Evolutionary conservation across 495 filamentous ascomycete genomes (phyloP), one percentile per base, ranked within the genome.

Genomic region (Aspergillus homomorphus): DNA sequence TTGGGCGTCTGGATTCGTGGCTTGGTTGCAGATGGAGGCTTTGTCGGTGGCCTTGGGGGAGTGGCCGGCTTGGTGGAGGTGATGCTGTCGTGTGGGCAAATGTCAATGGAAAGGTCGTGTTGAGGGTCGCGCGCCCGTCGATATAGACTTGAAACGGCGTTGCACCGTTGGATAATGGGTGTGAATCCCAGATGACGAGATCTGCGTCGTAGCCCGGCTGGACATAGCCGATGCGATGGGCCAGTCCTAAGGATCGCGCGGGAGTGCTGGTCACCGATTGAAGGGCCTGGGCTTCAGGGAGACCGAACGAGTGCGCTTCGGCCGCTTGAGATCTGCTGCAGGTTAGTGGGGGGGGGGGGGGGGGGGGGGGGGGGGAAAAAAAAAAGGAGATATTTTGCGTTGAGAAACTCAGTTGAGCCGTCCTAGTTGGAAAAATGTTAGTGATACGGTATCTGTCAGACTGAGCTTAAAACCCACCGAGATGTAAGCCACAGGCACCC

Each of bases 231-330:
- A 50, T 50, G 21, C 46, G 46, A 20, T 50, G 21, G 22, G 22
- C 15, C 46, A 50, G 6, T 2, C 19, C 46, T 22, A 50, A 22
- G 24, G 46, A 50, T 6, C 21, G 22, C 1, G 46, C 46, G 12
- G 46, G 46, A 15, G 26, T 18, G 21, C 46, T 50, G 3, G 46
- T 50, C 15, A 50, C 46, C 26, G 46, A 50, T 20, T 50, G 46
- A 15, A 50, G 46, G 6, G 46, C 46, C 24, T 14, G 21, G 18
- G 14, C 18, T n/a, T 50, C 46, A 1, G 46, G 22, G 16, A 50
- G 46, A 10, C 46, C 46, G 24, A 50, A 50, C 7, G 46, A 50
- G 46, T 50, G 46, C 22, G 21, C 46, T n/a, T 50, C 46, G 26
- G 46, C 46, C 2, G 46, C 46, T 28, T 50, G 46, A 15, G 46